Conservation (phyloP, 2,329 filamentous ascomycete genomes). For the Lachnellula cervina region DNA sequence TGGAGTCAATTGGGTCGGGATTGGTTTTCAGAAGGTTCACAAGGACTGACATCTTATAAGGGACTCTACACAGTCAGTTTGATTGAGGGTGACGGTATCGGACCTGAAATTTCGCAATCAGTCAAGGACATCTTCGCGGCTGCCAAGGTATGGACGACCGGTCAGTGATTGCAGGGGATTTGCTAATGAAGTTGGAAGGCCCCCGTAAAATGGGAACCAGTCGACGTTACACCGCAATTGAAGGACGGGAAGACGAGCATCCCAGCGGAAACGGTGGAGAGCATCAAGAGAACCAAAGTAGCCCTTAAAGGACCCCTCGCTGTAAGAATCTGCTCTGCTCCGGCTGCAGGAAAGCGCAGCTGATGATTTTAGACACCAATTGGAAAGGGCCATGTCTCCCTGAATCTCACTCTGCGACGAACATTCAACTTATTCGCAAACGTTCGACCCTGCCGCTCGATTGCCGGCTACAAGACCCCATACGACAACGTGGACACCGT, state of each 20-base stretch:
- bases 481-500: conserved; percentile 97
- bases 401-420: conserved; percentile 95
- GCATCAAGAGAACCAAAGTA: conserved; percentile 92
- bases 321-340: conserved; percentile 47
- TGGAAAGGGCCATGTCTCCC: conserved; percentile 97
- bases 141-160: conserved; percentile 63
- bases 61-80: conserved; percentile 94
- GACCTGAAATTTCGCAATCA: conserved; percentile 93
- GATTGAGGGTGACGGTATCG: conserved; percentile 99
- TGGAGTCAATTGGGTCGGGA: conserved; percentile 23
- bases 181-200: conserved; percentile 47
- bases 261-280: conserved; percentile 85
- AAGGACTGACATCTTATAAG: conserved; percentile 42
- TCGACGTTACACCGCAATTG: conserved; percentile 90
- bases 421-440: conserved; percentile 99
- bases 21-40: background rate
- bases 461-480: conserved; percentile 96
- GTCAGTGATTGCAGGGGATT: conserved; percentile 4
- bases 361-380: conserved; percentile 66
- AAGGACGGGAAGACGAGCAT: conserved; percentile 96
- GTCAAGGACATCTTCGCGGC: conserved; percentile 99
- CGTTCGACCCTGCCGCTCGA: conserved; percentile 93
- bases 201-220: conserved; percentile 93
- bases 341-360: conserved; percentile 15
- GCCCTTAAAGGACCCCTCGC: conserved; percentile 97